A percentile compares a stretch with the other conserved stretches of the same genome.
Conservation (phyloP, 2,329 filamentous ascomycete genomes). For the Beauveria medogensis region DNA sequence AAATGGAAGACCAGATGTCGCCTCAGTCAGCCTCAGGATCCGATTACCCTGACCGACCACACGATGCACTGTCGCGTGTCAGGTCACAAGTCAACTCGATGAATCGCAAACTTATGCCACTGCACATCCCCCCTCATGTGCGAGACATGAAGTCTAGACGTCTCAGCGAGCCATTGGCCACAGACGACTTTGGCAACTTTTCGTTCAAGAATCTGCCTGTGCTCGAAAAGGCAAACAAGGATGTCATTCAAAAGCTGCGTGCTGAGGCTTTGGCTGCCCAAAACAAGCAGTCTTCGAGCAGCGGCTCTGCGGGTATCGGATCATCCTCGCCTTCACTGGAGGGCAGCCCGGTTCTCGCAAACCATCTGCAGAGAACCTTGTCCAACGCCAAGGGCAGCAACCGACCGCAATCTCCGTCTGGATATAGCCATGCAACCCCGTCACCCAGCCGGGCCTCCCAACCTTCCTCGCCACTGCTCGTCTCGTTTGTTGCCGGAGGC, state of each 20-base stretch:
- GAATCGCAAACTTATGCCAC: constrained; percentile 86
- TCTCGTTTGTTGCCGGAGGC: constrained; percentile 83
- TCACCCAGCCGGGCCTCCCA: constrained; percentile 77
- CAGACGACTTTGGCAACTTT: constrained; percentile 94
- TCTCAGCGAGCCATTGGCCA: constrained; percentile 78
- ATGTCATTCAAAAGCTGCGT: constrained; percentile 92
- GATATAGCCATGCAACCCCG: constrained; percentile 68
- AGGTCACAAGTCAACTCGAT: constrained; percentile 76
- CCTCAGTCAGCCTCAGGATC: constrained; percentile 63
- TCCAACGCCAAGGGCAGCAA: constrained; percentile 69
- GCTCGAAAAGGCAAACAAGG: constrained; percentile 96
- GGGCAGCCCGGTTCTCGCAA: constrained; percentile 74
- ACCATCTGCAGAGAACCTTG: constrained; percentile 71
- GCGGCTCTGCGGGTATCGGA: constrained; percentile 31
- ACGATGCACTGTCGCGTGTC: constrained; percentile 87
- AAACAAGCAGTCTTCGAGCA: constrained; percentile 41
- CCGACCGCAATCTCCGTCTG: constrained; percentile 79
- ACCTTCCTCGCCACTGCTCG: constrained; percentile 68
- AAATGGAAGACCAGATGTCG: constrained; percentile 82
- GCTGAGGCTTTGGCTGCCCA: constrained; percentile 75
- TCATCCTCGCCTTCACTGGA: constrained; percentile 68
- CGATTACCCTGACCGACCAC: constrained; percentile 81
- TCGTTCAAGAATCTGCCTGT: constrained; percentile 96
- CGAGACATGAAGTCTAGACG: constrained; percentile 81
- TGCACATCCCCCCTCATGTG: constrained; percentile 94